Evolutionary conservation across 768 basidiomycete genomes (phyloP).

Genomic region (Boletus reticuloceps): DNA sequence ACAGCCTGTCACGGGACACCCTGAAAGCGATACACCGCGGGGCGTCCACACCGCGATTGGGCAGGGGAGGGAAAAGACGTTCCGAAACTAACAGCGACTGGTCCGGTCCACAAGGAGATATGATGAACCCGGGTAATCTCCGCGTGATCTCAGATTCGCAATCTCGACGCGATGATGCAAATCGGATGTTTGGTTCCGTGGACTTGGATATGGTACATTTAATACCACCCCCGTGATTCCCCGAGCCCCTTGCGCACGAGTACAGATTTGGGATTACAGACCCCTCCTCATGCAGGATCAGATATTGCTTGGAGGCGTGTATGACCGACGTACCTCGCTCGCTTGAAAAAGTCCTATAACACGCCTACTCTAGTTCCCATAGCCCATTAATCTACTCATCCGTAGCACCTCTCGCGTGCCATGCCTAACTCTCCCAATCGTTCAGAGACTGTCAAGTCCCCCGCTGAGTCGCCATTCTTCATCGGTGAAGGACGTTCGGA

Average conservation of each 20-base stretch:
- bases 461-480: conserved; percentile 18
- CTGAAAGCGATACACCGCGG: neutral
- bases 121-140: conserved; percentile 16
- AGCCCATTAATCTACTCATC: neutral
- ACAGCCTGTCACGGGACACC: neutral
- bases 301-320: neutral
- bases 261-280: conserved; percentile 2
- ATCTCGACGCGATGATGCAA: conserved; percentile 20
- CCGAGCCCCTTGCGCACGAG: neutral
- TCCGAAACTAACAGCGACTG: neutral
- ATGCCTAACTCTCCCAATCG: conserved; percentile 18
- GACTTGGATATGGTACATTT: neutral
- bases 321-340: neutral
- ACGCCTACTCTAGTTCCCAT: neutral
- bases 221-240: neutral
- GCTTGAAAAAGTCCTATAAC: conserved; percentile 6
- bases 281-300: neutral
- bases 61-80: neutral
- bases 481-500: conserved; percentile 13
- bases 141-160: conserved; percentile 26
- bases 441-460: neutral
- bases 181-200: conserved; percentile 19
- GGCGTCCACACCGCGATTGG: neutral
- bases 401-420: neutral
- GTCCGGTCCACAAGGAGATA: conserved; percentile 15